These are phyloP conservation scores for Chrysopogon serrulatus DNA, from an alignment of 176 grass and related monocot species.

Conservation along the genomic window DNA sequence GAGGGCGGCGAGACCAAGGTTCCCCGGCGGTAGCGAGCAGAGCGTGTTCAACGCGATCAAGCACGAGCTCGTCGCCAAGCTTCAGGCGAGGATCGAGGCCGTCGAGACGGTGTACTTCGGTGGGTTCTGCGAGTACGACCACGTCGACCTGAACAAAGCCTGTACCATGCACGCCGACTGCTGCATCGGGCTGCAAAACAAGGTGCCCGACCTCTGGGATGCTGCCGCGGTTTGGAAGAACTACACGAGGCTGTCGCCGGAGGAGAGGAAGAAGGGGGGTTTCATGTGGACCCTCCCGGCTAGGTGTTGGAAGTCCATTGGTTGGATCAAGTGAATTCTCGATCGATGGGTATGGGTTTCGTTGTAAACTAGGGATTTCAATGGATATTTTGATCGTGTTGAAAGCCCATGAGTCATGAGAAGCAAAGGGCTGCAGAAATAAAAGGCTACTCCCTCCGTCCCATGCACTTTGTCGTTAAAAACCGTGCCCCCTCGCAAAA, in stretches of 20 bases:
- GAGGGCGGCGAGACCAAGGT: slow-evolving; percentile 25
- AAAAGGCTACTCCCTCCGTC: no score
- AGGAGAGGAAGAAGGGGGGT: not conserved
- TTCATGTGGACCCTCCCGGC: not conserved
- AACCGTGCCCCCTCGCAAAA: no score
- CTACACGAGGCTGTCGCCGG: not conserved
- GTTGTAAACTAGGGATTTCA: no score
- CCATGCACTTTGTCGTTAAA: no score
- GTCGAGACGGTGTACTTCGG: slow-evolving; percentile 33
- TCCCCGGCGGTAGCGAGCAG: slow-evolving; percentile 31
- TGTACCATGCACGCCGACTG: slow-evolving; percentile 68
- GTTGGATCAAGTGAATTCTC: not conserved
- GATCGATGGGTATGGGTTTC: no score
- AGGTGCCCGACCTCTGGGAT: slow-evolving; percentile 46
- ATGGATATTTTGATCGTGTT: no score
- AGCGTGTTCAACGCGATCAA: slow-evolving; percentile 41
- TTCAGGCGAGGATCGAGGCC: slow-evolving; percentile 19
- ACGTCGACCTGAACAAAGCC: slow-evolving; percentile 4
- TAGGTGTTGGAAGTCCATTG: not conserved
- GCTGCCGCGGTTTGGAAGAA: slow-evolving; percentile 38
- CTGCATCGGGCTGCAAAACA: slow-evolving; percentile 33
- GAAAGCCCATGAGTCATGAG: no score
- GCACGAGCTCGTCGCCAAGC: not conserved
- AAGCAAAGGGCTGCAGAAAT: no score
- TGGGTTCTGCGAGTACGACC: slow-evolving; percentile 44